phyloP scores from a whole-genome alignment of 2,329 filamentous ascomycete genomes.

The Aspergillus puulaauensis region DNA sequence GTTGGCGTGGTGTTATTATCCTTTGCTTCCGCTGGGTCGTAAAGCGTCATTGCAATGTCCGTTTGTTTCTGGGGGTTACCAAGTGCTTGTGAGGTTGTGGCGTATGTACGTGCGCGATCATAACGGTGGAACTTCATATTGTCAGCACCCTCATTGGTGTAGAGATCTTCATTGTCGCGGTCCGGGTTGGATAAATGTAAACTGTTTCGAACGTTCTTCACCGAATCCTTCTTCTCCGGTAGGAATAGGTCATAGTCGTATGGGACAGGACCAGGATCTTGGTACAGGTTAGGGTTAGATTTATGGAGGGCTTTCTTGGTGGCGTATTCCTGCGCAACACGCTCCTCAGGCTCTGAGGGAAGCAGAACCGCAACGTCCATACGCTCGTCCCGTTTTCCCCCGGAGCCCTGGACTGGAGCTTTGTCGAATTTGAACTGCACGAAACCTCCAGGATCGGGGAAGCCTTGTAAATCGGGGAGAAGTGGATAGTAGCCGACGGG shows the following conservation, averaged over 20 bases:
- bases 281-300: slow-evolving; percentile 49
- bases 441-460: slow-evolving; percentile 59
- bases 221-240: slow-evolving; percentile 48
- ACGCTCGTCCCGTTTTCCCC: slow-evolving; percentile 55
- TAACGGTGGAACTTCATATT: slow-evolving; percentile 52
- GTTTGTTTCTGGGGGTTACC: slow-evolving; percentile 54
- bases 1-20: slow-evolving; percentile 25
- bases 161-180: slow-evolving; percentile 53
- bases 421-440: slow-evolving; percentile 62
- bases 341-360: slow-evolving; percentile 51
- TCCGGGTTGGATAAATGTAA: slow-evolving; percentile 55
- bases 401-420: slow-evolving; percentile 52
- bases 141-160: slow-evolving; percentile 47
- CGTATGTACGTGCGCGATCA: slow-evolving; percentile 60
- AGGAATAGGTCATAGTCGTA: slow-evolving; percentile 63
- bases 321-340: slow-evolving; percentile 48
- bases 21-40: slow-evolving; percentile 46
- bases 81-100: slow-evolving; percentile 55
- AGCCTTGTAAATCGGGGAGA: slow-evolving; percentile 60
- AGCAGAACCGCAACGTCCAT: slow-evolving; percentile 60
- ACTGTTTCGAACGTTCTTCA: slow-evolving; percentile 55
- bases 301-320: slow-evolving; percentile 50
- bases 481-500: slow-evolving; percentile 61
- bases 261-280: slow-evolving; percentile 53
- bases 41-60: slow-evolving; percentile 59